Conservation (phyloP, 371 early-diverging fungal genomes). For the Haplosporangium sp. region DNA sequence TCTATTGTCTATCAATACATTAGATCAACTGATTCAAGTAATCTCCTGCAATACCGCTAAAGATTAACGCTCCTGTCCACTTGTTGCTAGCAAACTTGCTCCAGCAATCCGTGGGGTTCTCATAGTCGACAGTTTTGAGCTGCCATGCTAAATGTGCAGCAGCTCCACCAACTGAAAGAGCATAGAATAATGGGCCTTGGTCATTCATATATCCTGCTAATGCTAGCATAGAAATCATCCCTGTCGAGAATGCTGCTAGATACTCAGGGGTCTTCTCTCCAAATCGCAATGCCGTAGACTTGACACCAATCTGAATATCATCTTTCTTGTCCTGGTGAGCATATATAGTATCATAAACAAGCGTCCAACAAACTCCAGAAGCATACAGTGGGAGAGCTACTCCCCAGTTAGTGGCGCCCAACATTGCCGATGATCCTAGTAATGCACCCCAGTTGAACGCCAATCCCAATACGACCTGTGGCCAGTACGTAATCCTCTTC, state of each 20-base stretch:
- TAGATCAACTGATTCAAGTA: slow-evolving; percentile 27
- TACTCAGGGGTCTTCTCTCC: slow-evolving; percentile 79
- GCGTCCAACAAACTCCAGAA: slow-evolving; percentile 93
- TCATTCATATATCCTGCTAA: slow-evolving; percentile 86
- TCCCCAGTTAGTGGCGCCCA: slow-evolving; percentile 74
- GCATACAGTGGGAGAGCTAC: slow-evolving; percentile 88
- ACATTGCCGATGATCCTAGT: slow-evolving; percentile 93
- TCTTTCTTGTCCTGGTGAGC: slow-evolving; percentile 95
- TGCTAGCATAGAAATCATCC: slow-evolving; percentile 75
- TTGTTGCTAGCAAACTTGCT: slow-evolving; percentile 80
- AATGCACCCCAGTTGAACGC: slow-evolving; percentile 97
- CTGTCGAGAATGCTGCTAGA: slow-evolving; percentile 79
- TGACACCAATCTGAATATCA: slow-evolving; percentile 88
- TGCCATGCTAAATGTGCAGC: slow-evolving; percentile 87
- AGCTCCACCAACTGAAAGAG: slow-evolving; percentile 79
- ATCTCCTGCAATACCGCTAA: slow-evolving; percentile 79
- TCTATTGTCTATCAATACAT: no score
- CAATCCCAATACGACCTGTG: slow-evolving; percentile 89
- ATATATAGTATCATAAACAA: slow-evolving; percentile 97
- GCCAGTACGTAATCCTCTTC: slow-evolving; percentile 97
- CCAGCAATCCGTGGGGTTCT: slow-evolving; percentile 77
- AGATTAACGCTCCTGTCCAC: slow-evolving; percentile 82
- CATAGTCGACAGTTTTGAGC: slow-evolving; percentile 77
- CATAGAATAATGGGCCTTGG: slow-evolving; percentile 79
- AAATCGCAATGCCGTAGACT: slow-evolving; percentile 93